These are phyloP conservation scores for Myxozyma mucilagina DNA, from an alignment of 805 yeast genomes.

Conservation along the genomic window DNA sequence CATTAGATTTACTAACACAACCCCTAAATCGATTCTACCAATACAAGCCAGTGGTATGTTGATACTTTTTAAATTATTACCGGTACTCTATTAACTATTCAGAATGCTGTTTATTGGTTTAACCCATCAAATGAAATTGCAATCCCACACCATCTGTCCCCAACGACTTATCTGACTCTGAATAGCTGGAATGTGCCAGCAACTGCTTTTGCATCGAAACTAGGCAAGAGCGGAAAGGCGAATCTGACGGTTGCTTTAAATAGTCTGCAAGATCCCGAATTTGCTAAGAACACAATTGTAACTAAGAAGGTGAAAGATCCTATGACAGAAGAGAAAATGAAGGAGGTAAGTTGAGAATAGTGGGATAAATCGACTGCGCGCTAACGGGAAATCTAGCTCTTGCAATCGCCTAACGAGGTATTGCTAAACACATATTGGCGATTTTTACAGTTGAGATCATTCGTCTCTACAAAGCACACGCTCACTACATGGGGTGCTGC, in stretches of 20 bases:
- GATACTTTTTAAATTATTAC: background rate
- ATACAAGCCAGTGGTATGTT: constrained; percentile 39
- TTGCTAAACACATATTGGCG: constrained; percentile 19
- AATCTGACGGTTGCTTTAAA: constrained; percentile 38
- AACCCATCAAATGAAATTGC: constrained; percentile 44
- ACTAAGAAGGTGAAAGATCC: constrained; percentile 13
- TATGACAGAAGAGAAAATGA: constrained; percentile 1
- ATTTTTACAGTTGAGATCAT: constrained; percentile 27
- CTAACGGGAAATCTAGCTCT: constrained; percentile 32
- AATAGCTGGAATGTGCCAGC: constrained; percentile 40
- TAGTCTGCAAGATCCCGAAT: constrained; percentile 41
- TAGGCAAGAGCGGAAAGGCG: constrained; percentile 36
- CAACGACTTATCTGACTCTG: constrained; percentile 51
- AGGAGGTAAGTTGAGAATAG: background rate
- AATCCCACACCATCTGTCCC: constrained; percentile 55
- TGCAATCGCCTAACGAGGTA: constrained; percentile 15
- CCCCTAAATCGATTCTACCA: constrained; percentile 83
- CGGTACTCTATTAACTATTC: background rate
- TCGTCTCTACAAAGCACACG: constrained; percentile 21
- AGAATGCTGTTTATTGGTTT: constrained; percentile 55
- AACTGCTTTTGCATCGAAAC: constrained; percentile 23
- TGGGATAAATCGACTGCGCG: constrained; percentile 19
- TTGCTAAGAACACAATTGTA: constrained; percentile 36
- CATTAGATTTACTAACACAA: constrained; percentile 66
- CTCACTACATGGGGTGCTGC: constrained; percentile 45